Conservation (phyloP, 179 eudicot genomes). For the Sideroxylon spinosum region DNA sequence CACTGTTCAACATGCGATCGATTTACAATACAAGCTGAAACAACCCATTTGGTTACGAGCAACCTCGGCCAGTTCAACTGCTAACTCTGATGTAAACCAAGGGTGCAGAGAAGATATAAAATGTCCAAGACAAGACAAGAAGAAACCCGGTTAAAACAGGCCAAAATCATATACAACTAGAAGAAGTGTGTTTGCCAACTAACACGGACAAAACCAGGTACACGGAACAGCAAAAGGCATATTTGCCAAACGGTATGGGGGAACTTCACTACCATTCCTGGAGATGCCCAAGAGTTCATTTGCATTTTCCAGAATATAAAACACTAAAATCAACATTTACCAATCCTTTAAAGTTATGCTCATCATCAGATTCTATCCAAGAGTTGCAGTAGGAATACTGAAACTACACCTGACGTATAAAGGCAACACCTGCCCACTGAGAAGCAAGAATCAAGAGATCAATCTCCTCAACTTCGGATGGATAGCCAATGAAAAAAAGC, state of each 20-base stretch:
- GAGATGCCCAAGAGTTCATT: background rate
- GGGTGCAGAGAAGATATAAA: background rate
- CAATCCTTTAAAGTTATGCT: background rate
- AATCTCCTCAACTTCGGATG: conserved; percentile 48
- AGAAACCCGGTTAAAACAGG: background rate
- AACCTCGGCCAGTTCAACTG: background rate
- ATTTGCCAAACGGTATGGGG: no score
- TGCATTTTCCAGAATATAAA: background rate
- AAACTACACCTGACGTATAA: conserved; percentile 49
- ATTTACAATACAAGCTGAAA: no score
- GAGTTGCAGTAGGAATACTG: background rate
- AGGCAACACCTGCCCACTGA: conserved; percentile 60
- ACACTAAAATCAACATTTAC: background rate
- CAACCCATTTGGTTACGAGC: background rate
- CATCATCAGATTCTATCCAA: background rate
- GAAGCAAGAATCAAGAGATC: conserved; percentile 75
- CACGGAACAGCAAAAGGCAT: no score
- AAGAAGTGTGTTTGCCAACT: background rate
- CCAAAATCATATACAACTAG: conserved; percentile 2
- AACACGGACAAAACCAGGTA: background rate
- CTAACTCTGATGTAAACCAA: background rate
- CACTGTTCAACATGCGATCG: background rate
- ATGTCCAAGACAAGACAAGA: background rate
- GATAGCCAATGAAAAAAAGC: conserved; percentile 45
- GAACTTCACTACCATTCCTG: no score